Evolutionary conservation across 768 basidiomycete genomes (phyloP), one percentile per base, ranked within the genome.

Genomic region (Phallus indusiatus): DNA sequence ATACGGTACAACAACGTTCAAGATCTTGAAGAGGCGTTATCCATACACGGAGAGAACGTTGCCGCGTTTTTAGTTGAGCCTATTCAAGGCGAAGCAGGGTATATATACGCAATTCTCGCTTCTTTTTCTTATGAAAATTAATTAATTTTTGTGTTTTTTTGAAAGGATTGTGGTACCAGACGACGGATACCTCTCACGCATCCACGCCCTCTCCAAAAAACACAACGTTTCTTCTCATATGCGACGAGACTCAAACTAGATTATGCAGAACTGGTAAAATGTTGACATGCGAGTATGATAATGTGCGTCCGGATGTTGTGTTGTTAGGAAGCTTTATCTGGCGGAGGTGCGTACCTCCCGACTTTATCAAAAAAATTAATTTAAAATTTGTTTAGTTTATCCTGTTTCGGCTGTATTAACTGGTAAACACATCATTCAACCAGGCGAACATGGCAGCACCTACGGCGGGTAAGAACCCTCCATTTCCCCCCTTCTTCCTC

Each of bases 71-170:
- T 99, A 58, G 81, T 99, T 2, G 96, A 99, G 73, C 96, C 96
- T 5, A 98, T 99, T 62, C 96, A 99, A 70, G 95, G 95, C n/a
- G 95, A 97, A 73, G 95, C 95, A 17, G 94, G 93, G 90, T 92
- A 69, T 49, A 88, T 76, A 36, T 52, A n/a, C n/a, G n/a, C n/a
- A n/a, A n/a, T n/a, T 52, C 9, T 46, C 37, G 16, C 12, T 10
- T 20, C 16, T 36, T n/a, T 28, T 5, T 3, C 18, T 11, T 57
- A 11, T n/a, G 35, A 16, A 12, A 55, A 33, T 51, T 51, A 48
- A 11, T 3, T 47, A 7, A 56, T 61, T 57, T 52, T 50, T 18
- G 53, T 14, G 16, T 48, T n/a, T n/a, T n/a, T 48, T 6, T 1
- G 10, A 9, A 66, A 93, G 94, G 11, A 95, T 99, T 64, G 84